Conservation (phyloP, 2,329 filamentous ascomycete species). For the Ophiostoma piceae region DNA sequence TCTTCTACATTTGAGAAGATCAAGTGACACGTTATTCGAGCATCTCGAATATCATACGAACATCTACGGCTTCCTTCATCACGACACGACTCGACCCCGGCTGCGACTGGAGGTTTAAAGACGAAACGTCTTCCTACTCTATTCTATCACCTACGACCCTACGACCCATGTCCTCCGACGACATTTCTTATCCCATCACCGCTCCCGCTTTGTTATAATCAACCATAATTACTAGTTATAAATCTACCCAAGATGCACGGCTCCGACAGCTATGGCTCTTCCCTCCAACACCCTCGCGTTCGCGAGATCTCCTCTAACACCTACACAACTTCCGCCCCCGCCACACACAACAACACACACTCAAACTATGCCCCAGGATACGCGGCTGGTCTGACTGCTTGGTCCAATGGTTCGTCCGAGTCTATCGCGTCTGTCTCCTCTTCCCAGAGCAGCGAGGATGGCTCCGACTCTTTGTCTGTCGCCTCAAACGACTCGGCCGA, state of each 20-base stretch:
- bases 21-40: not conserved
- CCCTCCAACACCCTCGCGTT: constrained; percentile 35
- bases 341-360: constrained; percentile 43
- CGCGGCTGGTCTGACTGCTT: constrained; percentile 52
- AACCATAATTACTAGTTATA: constrained; percentile 3
- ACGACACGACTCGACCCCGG: constrained; percentile 28
- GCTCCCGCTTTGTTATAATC: constrained; percentile 3
- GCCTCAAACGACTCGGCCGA: constrained; percentile 28
- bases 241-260: constrained; percentile 52
- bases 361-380: constrained; percentile 30
- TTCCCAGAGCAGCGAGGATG: constrained; percentile 21
- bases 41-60: constrained; percentile 23
- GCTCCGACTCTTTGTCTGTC: constrained; percentile 28
- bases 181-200: not conserved
- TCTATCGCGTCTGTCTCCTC: constrained; percentile 30
- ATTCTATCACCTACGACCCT: constrained; percentile 27
- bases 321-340: constrained; percentile 44
- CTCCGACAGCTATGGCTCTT: constrained; percentile 48
- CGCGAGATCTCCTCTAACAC: constrained; percentile 31
- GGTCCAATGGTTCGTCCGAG: constrained; percentile 56
- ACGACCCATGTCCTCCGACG: constrained; percentile 27
- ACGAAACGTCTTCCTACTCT: constrained; percentile 14
- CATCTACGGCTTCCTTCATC: constrained; percentile 25
- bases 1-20: constrained; percentile 31
- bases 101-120: constrained; percentile 27